A percentile compares a stretch with the other conserved stretches of the same genome.
phyloP scores from a whole-genome alignment of 2,329 filamentous ascomycete species.

The Periconia digitata region DNA sequence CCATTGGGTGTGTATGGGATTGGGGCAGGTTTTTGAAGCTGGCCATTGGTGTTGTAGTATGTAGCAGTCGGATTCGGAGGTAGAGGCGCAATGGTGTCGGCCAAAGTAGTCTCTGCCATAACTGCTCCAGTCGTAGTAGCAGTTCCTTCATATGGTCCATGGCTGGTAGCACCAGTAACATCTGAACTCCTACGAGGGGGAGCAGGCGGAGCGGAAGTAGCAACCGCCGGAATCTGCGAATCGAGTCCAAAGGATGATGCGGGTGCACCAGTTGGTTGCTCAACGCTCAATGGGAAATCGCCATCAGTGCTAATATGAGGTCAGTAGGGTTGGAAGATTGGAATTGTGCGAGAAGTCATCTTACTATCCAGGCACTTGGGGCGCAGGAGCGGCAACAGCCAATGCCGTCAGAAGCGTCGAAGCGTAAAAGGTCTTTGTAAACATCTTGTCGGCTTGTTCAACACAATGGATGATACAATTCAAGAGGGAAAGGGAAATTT shows the following conservation, averaged over 20 bases:
- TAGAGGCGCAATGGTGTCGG: constrained; percentile 58
- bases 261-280: constrained; percentile 33
- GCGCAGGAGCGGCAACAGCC: constrained; percentile 41
- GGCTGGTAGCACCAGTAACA: constrained; percentile 62
- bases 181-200: constrained; percentile 51
- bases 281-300: constrained; percentile 46
- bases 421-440: constrained; percentile 36
- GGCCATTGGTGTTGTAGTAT: constrained; percentile 71
- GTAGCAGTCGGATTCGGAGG: constrained; percentile 64
- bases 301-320: too few relatives aligned
- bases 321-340: too few relatives aligned
- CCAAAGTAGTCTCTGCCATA: constrained; percentile 56
- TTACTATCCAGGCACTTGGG: constrained; percentile 51
- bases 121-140: constrained; percentile 71
- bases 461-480: background rate
- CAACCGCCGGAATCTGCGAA: constrained; percentile 46
- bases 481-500: background rate
- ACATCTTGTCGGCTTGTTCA: constrained; percentile 34
- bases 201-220: constrained; percentile 30
- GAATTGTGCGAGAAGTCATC: too few relatives aligned
- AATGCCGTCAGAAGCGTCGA: constrained; percentile 39
- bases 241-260: constrained; percentile 48
- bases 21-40: constrained; percentile 67
- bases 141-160: constrained; percentile 68
- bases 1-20: constrained; percentile 69